Base-by-base conservation (phyloP, 2,329 filamentous ascomycete species). In the Cladophialophora psammophila region DNA sequence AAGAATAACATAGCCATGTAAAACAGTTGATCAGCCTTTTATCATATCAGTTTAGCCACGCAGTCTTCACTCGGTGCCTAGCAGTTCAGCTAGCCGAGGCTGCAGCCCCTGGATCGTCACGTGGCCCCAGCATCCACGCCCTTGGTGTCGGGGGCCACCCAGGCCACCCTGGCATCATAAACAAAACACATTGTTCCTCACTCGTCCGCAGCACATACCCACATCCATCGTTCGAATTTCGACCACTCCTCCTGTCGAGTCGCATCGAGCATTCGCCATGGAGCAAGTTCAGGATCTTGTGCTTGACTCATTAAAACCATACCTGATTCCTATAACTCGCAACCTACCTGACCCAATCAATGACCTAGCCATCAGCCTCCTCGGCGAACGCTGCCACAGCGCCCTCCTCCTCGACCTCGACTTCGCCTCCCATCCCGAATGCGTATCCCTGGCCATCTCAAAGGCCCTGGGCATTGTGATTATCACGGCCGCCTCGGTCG, bases 381-480 rank as follows among this genome's bases (percentile, higher is more conserved):
- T 99, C 74, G 94, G 94, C 77, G 84, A 87, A 36, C 80, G 84
- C 68, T 99, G 95, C 88, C 96, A 98, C 87, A 87, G 90, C 76
- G 88, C 89, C 15, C 88, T 99, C 59, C 81, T 99, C 71, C 89
- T 95, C 75, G 90, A 97, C 76, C 86, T 99, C 77, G 91, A 96
- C 81, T 77, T 85, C 60, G 84, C 91, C 74, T 86, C 88, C 70
- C 87, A 93, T 75, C 86, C 87, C 5, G 88, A 87, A 66, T 99
- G 95, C 84, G 82, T 97, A 74, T 95, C 95, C 77, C 88, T 97
- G 60, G 94, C 89, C 73, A 87, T 98, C 76, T 96, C 92, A 76
- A 99, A 99, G 83, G 93, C 86, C 2, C 89, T 99, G 15, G 94
- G 95, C 65, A 90, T 98, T 73, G 95, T 90, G 78, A 99, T 99